Base-by-base conservation (phyloP, 805 yeast genomes). In the Saitoella complicata region DNA sequence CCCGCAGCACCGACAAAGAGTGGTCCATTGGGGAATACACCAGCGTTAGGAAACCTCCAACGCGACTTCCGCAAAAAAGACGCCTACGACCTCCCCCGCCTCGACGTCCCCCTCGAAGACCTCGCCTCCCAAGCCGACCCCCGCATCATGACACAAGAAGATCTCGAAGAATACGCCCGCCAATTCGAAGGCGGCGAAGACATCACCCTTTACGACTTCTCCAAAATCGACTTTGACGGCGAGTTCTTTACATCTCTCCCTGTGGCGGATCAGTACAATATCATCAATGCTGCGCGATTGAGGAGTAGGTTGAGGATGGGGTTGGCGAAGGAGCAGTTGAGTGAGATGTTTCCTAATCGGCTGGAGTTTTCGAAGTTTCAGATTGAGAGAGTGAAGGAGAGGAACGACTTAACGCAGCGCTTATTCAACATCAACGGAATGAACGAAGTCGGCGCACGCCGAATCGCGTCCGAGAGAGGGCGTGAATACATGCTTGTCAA, bases 231-330 rank as follows among this genome's bases (percentile, higher is more conserved):
- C 58, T 95, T 95, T 7, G 71, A 76, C 3, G 86, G 96, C 0
- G 63, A 72, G 21, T 86, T 82, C 50, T 91, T 91, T 56, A 67
- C 70, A 8, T 68, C 69, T 13, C 64, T 91, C n/a, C 95, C 98
- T 0, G 64, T 78, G 42, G 73, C 86, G 0, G 78, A 94, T 0
- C 95, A 86, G 57, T 91, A 91, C 57, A 84, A 86, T 73, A 74
- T 85, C 3, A 63, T 91, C 8, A 83, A 91, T 7, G 84, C 83
- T 47, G 70, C 94, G 10, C 61, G 99, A 46, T 64, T 86, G 30
- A 71, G 85, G 49, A 87, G 96, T 0, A 66, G 99, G 46, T 70
- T 91, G 58, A 76, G 99, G 64, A 79, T 91, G 94, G 99, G 99
- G 1, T 87, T 82, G 56, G 69, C 88, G 0, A 83, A 86, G 46